phyloP scores from a whole-genome alignment of 78 protist species.

The Dictyostelium firmibasis region DNA sequence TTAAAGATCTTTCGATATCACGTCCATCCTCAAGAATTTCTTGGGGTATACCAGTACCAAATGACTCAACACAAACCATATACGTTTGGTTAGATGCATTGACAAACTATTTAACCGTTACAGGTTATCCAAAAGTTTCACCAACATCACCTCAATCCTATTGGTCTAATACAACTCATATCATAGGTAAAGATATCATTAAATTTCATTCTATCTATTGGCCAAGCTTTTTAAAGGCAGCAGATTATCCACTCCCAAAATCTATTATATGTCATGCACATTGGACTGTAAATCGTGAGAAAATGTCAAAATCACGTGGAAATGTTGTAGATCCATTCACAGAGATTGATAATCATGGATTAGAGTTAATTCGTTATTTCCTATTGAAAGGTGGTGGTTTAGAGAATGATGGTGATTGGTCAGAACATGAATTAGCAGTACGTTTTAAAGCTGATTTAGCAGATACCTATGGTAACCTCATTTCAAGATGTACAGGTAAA shows the following conservation, averaged over 20 bases:
- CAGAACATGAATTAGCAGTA: constrained; percentile 25
- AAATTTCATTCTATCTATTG: constrained; percentile 96
- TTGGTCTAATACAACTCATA: constrained; percentile 82
- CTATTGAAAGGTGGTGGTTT: constrained; percentile 76
- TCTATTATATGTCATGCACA: constrained; percentile 89
- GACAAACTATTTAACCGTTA: constrained; percentile 94
- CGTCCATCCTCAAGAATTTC: constrained; percentile 68
- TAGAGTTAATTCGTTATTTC: constrained; percentile 76
- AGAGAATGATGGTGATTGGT: constrained; percentile 85
- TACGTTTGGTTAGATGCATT: constrained; percentile 99
- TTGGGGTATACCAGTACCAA: constrained; percentile 97
- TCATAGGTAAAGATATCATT: constrained; percentile 97
- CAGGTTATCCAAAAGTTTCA: constrained; percentile 71
- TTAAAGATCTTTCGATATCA: constrained; percentile 88
- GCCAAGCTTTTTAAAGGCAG: constrained; percentile 95
- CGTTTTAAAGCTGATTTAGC: constrained; percentile 80
- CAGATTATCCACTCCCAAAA: constrained; percentile 72
- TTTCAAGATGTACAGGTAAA: constrained; percentile 57
- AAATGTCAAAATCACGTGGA: constrained; percentile 89
- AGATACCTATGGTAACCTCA: constrained; percentile 69
- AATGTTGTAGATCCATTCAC: constrained; percentile 86
- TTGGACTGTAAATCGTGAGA: constrained; percentile 91
- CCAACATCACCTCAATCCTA: background rate
- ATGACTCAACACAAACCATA: constrained; percentile 91
- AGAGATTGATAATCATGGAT: constrained; percentile 74